Base-by-base conservation (phyloP, 768 basidiomycete genomes). In the Cystoderma amianthinum region DNA sequence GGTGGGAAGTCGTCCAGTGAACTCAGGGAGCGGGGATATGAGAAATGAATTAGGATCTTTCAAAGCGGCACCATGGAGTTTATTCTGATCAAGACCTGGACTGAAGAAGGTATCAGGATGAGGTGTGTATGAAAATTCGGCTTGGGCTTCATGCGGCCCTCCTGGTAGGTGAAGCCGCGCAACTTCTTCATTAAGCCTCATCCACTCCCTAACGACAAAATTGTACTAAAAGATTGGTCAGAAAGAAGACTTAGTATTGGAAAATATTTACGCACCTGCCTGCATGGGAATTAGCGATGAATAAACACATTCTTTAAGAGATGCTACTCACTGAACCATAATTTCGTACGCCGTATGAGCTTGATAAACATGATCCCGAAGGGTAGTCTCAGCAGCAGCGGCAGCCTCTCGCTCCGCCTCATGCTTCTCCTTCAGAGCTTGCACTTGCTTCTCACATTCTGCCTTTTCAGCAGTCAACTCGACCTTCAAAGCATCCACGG, bases 381-480 rank as follows among this genome's bases (percentile, higher is more conserved):
- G 62, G 49, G 61, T 73, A 42, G 56, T 68, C 63, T 81, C 77
- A 24, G 74, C 64, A 7, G 62, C 65, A 32, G 72, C 55, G 5
- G 78, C 70, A 2, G 67, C 65, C 17, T 80, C 71, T 47, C 64
- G 70, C 53, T 80, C 81, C 36, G 70, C 68, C 18, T 61, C 62
- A 19, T 67, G 67, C 38, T 56, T 56, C 25, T 62, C 56, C 32
- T 63, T 55, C 32, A 71, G 45, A 9, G 71, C 68, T 21, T 69
- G 61, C 32, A 70, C 61, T 53, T 66, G 67, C 33, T 47, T 52
- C 32, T 59, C 52, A 21, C 66, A 50, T 9, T 62, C 63, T 13
- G 48, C 55, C 44, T 63, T 64, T 50, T 73, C 68, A 7, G 44
- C 48, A 40, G 51, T 45, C 43, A 64, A 46, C 42, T 69, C 59